Conservation (phyloP, 2,329 filamentous ascomycete genomes). For the Aspergillus sp. region DNA sequence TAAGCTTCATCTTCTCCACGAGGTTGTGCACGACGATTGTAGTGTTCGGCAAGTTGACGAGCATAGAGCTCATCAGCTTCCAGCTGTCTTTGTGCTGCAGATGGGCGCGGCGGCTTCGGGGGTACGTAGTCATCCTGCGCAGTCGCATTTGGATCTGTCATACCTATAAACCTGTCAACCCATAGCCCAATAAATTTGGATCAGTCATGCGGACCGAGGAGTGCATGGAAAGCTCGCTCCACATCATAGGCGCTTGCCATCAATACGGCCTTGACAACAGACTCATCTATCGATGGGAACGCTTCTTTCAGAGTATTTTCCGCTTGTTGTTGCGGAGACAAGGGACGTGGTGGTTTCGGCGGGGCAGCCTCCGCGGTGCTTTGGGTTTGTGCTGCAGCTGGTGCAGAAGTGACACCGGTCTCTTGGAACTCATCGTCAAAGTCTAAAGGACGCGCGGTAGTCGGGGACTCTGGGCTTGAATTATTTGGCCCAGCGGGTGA, state of each 20-base stretch:
- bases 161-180: constrained; percentile 50
- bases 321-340: constrained; percentile 79
- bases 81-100: constrained; percentile 71
- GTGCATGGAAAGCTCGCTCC: constrained; percentile 92
- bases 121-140: constrained; percentile 59
- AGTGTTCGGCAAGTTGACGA: constrained; percentile 89
- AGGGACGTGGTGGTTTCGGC: constrained; percentile 79
- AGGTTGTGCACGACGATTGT: constrained; percentile 52
- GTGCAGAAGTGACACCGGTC: constrained; percentile 31
- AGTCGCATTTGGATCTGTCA: constrained; percentile 76
- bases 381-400: constrained; percentile 25
- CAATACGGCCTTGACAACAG: constrained; percentile 84
- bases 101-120: constrained; percentile 76
- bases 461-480: constrained; percentile 52
- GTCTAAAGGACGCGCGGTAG: constrained; percentile 56
- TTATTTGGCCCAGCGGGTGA: constrained; percentile 29
- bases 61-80: constrained; percentile 91
- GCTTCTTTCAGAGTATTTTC: constrained; percentile 89
- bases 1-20: constrained; percentile 36
- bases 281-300: constrained; percentile 77
- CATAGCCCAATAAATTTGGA: background rate
- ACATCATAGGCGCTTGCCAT: constrained; percentile 82
- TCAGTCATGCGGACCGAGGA: constrained; percentile 65
- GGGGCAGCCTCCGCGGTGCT: constrained; percentile 51
- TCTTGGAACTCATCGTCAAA: constrained; percentile 58